Evolutionary conservation across 345 rosid genomes (phyloP).

Genomic region (Hibiscus syriacus): DNA sequence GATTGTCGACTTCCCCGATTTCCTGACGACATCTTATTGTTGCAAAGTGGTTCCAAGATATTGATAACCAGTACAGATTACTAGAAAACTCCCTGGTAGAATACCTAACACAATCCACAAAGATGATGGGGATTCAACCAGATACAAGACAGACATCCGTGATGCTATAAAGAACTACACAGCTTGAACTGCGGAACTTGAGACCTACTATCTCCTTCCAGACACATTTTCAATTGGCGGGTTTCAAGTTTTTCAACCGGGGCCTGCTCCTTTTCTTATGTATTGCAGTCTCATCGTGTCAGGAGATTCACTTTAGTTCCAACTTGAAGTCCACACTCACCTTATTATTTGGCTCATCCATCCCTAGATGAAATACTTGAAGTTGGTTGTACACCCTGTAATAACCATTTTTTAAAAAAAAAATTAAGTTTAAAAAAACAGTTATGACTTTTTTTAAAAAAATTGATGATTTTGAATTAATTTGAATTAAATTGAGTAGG

Average conservation of each 20-base stretch:
- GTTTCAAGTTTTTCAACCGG: constrained; percentile 36
- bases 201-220: constrained; percentile 54
- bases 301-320: constrained; percentile 18
- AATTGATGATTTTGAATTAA: too few species aligned
- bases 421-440: too few species aligned
- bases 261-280: constrained; percentile 36
- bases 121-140: constrained; percentile 49
- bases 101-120: constrained; percentile 57
- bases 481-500: too few species aligned
- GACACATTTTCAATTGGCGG: constrained; percentile 78
- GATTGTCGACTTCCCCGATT: constrained; percentile 64
- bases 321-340: constrained; percentile 20
- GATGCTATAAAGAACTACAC: constrained; percentile 62
- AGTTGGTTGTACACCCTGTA: constrained; percentile 36
- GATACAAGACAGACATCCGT: constrained; percentile 57
- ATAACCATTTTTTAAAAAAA: too few species aligned
- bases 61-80: constrained; percentile 36
- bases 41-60: constrained; percentile 39
- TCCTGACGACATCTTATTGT: constrained; percentile 48
- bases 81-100: constrained; percentile 57
- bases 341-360: constrained; percentile 34
- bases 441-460: too few species aligned
- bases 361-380: constrained; percentile 67
- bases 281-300: constrained; percentile 33
- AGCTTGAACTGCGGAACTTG: constrained; percentile 49